phyloP scores from a whole-genome alignment of 192 early-diverging fungal species.

The Coemansia sp. region DNA sequence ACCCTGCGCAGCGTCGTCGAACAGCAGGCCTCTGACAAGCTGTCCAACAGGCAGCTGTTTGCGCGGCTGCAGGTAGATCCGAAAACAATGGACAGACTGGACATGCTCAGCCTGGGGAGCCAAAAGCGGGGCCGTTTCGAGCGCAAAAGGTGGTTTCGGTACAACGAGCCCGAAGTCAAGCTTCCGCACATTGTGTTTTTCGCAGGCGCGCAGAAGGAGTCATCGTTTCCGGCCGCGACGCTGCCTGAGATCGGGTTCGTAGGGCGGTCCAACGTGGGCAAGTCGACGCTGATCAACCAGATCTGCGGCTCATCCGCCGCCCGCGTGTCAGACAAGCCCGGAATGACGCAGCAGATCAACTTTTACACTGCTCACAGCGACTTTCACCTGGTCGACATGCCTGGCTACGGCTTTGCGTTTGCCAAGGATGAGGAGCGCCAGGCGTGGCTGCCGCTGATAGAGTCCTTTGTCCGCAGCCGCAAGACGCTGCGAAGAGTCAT shows the following conservation, averaged over 20 bases:
- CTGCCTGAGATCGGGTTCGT: constrained; percentile 55
- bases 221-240: constrained; percentile 41
- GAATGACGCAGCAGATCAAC: constrained; percentile 79
- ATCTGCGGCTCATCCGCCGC: constrained; percentile 62
- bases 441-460: constrained; percentile 68
- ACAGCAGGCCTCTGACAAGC: neutral
- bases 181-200: constrained; percentile 51
- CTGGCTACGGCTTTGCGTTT: constrained; percentile 81
- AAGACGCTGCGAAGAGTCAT: constrained; percentile 62
- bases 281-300: constrained; percentile 73
- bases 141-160: constrained; percentile 50
- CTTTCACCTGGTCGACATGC: constrained; percentile 76
- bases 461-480: constrained; percentile 61
- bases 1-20: constrained; percentile 26
- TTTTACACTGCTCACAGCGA: constrained; percentile 67
- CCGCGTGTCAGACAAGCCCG: constrained; percentile 70
- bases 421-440: constrained; percentile 60
- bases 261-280: constrained; percentile 79
- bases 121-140: constrained; percentile 44
- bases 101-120: constrained; percentile 42
- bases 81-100: constrained; percentile 40
- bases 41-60: constrained; percentile 50
- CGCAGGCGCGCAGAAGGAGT: constrained; percentile 42
- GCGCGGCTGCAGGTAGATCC: constrained; percentile 32
- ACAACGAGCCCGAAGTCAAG: constrained; percentile 40